A percentile compares a stretch with the other conserved stretches of the same genome.
Evolutionary conservation across 1,284 basidiomycete species (phyloP).

Genomic region (Rhodotorula mucilaginosa): DNA sequence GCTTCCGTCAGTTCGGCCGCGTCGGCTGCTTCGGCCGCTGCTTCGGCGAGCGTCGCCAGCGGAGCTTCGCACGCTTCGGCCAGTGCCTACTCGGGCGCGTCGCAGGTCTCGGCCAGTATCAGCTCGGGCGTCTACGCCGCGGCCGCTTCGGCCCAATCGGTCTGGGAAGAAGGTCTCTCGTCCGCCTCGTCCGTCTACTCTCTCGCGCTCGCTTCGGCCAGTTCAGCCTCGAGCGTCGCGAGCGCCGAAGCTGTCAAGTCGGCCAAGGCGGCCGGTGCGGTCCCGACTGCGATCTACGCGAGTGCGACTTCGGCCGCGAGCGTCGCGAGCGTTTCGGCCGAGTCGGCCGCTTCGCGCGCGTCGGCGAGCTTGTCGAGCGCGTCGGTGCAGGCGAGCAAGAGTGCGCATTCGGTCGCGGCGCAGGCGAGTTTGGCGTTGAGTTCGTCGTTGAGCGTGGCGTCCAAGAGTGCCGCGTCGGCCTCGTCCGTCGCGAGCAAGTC

Average conservation of each 20-base stretch:
- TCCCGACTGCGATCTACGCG: slow-evolving; percentile 20
- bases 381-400: slow-evolving; percentile 24
- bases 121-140: slow-evolving; percentile 29
- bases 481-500: slow-evolving; percentile 29
- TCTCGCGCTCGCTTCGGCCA: slow-evolving; percentile 27
- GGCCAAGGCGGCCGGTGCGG: slow-evolving; percentile 4
- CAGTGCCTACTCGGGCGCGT: slow-evolving; percentile 1
- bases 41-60: slow-evolving; percentile 1
- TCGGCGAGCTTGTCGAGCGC: slow-evolving; percentile 28
- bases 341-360: slow-evolving; percentile 28
- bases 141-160: slow-evolving; percentile 20
- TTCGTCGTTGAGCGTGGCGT: slow-evolving; percentile 19
- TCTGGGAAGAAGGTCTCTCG: slow-evolving; percentile 22
- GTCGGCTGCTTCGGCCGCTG: slow-evolving; percentile 21
- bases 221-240: slow-evolving; percentile 30
- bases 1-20: background rate
- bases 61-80: background rate
- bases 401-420: slow-evolving; percentile 5
- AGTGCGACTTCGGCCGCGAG: slow-evolving; percentile 32
- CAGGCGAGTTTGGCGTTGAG: slow-evolving; percentile 5
- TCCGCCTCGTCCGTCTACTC: slow-evolving; percentile 33
- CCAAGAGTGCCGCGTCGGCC: slow-evolving; percentile 28
- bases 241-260: slow-evolving; percentile 12
- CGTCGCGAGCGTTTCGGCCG: slow-evolving; percentile 31
- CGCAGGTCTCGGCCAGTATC: slow-evolving; percentile 23